Conservation (phyloP, 1,139 yeast genomes). For the Kodamaea sp. region DNA sequence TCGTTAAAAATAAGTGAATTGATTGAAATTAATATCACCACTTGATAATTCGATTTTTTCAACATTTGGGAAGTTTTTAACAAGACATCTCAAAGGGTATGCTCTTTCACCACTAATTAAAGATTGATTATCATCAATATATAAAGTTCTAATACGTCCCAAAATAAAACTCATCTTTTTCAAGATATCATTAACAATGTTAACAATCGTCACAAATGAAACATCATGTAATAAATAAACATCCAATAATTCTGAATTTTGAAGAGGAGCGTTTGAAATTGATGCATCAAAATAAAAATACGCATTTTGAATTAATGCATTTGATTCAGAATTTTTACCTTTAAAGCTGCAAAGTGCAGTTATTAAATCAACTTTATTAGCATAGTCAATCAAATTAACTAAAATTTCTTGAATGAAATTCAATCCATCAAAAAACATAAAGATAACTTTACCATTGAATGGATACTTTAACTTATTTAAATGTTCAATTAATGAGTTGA, state of each 20-base stretch:
- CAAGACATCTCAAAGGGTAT: constrained; percentile 29
- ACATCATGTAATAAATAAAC: constrained; percentile 10
- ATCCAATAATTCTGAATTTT: constrained; percentile 6
- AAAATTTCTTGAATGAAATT: constrained; percentile 31
- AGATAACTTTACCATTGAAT: constrained; percentile 32
- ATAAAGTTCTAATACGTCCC: constrained; percentile 31
- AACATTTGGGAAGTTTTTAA: constrained; percentile 32
- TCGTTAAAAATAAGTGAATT: constrained; percentile 5
- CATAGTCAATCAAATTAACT: constrained; percentile 29
- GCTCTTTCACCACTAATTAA: constrained; percentile 31
- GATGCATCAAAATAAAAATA: constrained; percentile 37
- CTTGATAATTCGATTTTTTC: constrained; percentile 33
- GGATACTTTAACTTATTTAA: constrained; percentile 9
- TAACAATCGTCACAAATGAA: constrained; percentile 27
- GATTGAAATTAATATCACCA: constrained; percentile 8
- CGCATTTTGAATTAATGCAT: constrained; percentile 21
- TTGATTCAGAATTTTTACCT: background rate
- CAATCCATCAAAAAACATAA: constrained; percentile 41
- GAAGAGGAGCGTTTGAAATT: constrained; percentile 11
- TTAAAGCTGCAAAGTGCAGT: constrained; percentile 8
- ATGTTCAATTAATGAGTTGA: constrained; percentile 22
- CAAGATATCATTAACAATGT: constrained; percentile 35
- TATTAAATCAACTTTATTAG: constrained; percentile 11
- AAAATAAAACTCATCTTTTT: constrained; percentile 35
- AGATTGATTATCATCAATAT: constrained; percentile 30